Conservation (phyloP, 1,284 basidiomycete species). For the Phlebopus sp. region DNA sequence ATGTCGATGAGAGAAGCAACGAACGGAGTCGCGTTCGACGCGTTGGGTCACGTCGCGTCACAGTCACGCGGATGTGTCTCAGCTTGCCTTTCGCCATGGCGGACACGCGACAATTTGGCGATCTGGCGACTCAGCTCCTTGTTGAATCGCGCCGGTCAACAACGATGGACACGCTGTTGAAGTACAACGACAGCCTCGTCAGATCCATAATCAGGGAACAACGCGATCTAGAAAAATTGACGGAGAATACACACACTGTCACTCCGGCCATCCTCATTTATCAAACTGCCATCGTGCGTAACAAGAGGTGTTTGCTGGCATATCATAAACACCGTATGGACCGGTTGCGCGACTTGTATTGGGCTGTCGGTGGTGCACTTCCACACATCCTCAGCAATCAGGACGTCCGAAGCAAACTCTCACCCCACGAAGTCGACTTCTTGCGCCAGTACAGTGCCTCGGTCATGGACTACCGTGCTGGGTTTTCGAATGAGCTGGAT, state of each 20-base stretch:
- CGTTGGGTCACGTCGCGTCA: slow-evolving; percentile 9
- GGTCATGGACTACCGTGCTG: slow-evolving; percentile 81
- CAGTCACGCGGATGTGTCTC: slow-evolving; percentile 1
- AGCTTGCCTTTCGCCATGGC: slow-evolving; percentile 19
- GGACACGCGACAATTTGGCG: slow-evolving; percentile 61
- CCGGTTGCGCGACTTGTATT: slow-evolving; percentile 82
- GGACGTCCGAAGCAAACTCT: slow-evolving; percentile 77
- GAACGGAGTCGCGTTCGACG: too few relatives aligned
- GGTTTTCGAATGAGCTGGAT: slow-evolving; percentile 85
- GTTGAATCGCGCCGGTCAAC: slow-evolving; percentile 83
- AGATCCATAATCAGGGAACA: slow-evolving; percentile 88
- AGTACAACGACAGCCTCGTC: slow-evolving; percentile 90
- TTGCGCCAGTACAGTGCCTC: slow-evolving; percentile 79
- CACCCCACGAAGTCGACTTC: slow-evolving; percentile 91
- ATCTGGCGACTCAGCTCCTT: slow-evolving; percentile 86
- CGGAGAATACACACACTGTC: slow-evolving; percentile 40
- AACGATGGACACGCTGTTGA: slow-evolving; percentile 79
- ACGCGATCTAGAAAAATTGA: slow-evolving; percentile 76
- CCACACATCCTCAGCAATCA: slow-evolving; percentile 78
- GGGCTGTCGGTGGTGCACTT: slow-evolving; percentile 90
- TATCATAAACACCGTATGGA: slow-evolving; percentile 87
- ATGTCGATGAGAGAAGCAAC: slow-evolving; percentile 5
- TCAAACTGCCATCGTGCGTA: slow-evolving; percentile 84
- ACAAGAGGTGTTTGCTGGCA: slow-evolving; percentile 91
- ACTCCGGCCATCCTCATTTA: slow-evolving; percentile 79